phyloP scores from a whole-genome alignment of 2,329 filamentous ascomycete genomes.

The Fusarium illudens region DNA sequence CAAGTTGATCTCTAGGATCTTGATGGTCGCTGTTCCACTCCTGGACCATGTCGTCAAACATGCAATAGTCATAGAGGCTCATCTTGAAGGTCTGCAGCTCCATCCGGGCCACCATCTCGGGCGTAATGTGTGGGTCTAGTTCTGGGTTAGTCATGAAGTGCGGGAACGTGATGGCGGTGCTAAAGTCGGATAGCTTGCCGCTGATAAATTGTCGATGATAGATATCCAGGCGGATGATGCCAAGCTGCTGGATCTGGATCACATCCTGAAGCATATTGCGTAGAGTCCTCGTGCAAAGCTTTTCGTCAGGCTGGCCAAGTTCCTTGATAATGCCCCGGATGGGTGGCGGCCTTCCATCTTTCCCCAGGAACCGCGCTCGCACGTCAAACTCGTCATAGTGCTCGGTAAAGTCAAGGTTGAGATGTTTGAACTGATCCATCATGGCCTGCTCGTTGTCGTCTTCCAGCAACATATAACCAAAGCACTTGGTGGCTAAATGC shows the following conservation, averaged over 20 bases:
- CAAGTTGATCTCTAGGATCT: not conserved
- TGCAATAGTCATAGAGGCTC: not conserved
- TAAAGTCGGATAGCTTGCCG: constrained; percentile 39
- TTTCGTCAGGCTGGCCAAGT: not conserved
- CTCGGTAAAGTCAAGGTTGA: not conserved
- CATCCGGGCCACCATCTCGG: not conserved
- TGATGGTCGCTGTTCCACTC: not conserved
- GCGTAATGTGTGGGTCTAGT: constrained; percentile 1
- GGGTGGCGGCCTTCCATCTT: not conserved
- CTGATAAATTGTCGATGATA: constrained; percentile 26
- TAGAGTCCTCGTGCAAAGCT: not conserved
- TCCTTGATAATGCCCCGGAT: constrained; percentile 7
- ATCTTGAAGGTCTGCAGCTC: not conserved
- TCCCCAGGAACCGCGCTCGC: not conserved
- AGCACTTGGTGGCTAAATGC: not conserved
- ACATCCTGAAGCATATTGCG: not conserved
- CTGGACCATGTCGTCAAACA: not conserved
- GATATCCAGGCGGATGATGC: not conserved
- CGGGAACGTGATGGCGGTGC: constrained; percentile 37
- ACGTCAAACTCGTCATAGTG: not conserved
- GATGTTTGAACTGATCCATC: not conserved
- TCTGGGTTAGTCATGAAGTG: constrained; percentile 30
- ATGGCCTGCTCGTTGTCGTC: not conserved
- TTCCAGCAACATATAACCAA: constrained; percentile 2
- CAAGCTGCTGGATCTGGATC: not conserved